A percentile compares a stretch with the other conserved stretches of the same genome.
Evolutionary conservation across 2,329 filamentous ascomycete species (phyloP).

Genomic region (Pyricularia pennisetigena): DNA sequence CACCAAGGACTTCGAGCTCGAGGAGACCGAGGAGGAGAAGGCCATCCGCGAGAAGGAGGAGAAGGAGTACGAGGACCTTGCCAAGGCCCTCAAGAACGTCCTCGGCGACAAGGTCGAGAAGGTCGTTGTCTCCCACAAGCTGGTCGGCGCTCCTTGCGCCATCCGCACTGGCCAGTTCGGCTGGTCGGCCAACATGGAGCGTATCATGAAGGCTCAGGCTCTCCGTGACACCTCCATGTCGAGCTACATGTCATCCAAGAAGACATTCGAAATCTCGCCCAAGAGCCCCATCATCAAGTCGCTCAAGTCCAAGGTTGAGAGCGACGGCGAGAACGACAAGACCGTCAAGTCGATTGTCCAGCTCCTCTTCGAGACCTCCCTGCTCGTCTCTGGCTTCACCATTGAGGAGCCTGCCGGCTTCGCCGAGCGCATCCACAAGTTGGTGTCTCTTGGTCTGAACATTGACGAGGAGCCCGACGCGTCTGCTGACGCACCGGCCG

Average conservation of each 20-base stretch:
- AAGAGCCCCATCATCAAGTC: conserved; percentile 97
- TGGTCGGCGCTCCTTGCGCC: conserved; percentile 86
- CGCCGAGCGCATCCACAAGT: conserved; percentile 99
- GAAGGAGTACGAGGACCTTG: conserved; percentile 93
- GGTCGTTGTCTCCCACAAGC: conserved; percentile 98
- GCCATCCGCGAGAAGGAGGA: conserved; percentile 86
- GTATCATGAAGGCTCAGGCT: conserved; percentile 99
- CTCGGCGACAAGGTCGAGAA: conserved; percentile 99
- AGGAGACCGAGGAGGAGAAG: conserved; percentile 99
- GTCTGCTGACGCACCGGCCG: conserved; percentile 44
- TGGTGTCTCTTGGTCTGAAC: conserved; percentile 94
- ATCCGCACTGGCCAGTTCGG: conserved; percentile 99
- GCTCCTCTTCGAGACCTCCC: conserved; percentile 96
- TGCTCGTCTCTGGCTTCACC: conserved; percentile 97
- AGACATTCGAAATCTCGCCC: conserved; percentile 99
- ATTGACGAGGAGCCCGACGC: conserved; percentile 88
- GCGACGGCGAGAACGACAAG: conserved; percentile 95
- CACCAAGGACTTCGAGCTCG: conserved; percentile 99
- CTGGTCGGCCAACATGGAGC: conserved; percentile 99
- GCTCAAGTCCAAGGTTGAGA: conserved; percentile 98
- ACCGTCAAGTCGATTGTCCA: conserved; percentile 99
- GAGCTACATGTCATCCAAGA: conserved; percentile 99
- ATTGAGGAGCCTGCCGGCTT: conserved; percentile 98
- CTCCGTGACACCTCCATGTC: conserved; percentile 99
- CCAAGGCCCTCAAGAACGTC: conserved; percentile 98